These are phyloP conservation scores for Pseudozyma sp. DNA, from an alignment of 1,284 basidiomycete species.

Conservation along the genomic window DNA sequence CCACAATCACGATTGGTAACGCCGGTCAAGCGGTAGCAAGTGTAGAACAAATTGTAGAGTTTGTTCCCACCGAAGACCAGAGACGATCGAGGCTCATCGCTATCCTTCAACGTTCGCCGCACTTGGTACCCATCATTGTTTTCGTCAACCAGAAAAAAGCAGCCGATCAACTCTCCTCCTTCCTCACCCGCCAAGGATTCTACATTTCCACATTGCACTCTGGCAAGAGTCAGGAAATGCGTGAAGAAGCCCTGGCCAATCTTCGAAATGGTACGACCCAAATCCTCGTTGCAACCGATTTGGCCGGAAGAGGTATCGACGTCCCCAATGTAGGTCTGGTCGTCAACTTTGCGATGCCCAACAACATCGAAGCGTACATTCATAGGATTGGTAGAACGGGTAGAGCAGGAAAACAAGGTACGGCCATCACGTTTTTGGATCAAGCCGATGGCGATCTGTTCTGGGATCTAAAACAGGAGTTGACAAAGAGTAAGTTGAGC, in stretches of 20 bases:
- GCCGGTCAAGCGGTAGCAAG: slow-evolving; percentile 97
- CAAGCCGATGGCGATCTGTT: slow-evolving; percentile 97
- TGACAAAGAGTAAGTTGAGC: slow-evolving; percentile 60
- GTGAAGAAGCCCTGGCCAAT: slow-evolving; percentile 88
- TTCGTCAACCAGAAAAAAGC: slow-evolving; percentile 99
- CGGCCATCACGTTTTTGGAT: slow-evolving; percentile 92
- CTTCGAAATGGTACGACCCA: slow-evolving; percentile 86
- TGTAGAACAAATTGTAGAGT: slow-evolving; percentile 95
- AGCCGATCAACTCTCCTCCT: slow-evolving; percentile 93
- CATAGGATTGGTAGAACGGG: slow-evolving; percentile 98
- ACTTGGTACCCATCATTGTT: slow-evolving; percentile 91
- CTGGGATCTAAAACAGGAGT: slow-evolving; percentile 62
- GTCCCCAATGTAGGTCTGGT: slow-evolving; percentile 95
- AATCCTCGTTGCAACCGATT: slow-evolving; percentile 92
- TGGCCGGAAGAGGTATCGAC: slow-evolving; percentile 98
- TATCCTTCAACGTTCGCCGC: slow-evolving; percentile 82
- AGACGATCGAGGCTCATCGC: slow-evolving; percentile 91
- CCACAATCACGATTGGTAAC: slow-evolving; percentile 96
- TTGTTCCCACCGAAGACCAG: slow-evolving; percentile 90
- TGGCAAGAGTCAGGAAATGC: slow-evolving; percentile 95
- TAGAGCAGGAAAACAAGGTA: slow-evolving; percentile 92
- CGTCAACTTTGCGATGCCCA: slow-evolving; percentile 97
- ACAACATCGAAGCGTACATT: slow-evolving; percentile 94
- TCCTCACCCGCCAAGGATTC: slow-evolving; percentile 87
- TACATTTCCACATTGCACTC: slow-evolving; percentile 90